Percentiles rank a stretch among this genome's conserved stretches.
These are phyloP conservation scores for Lojkania enalia DNA, from an alignment of 2,329 filamentous ascomycete genomes.

Conservation along the genomic window DNA sequence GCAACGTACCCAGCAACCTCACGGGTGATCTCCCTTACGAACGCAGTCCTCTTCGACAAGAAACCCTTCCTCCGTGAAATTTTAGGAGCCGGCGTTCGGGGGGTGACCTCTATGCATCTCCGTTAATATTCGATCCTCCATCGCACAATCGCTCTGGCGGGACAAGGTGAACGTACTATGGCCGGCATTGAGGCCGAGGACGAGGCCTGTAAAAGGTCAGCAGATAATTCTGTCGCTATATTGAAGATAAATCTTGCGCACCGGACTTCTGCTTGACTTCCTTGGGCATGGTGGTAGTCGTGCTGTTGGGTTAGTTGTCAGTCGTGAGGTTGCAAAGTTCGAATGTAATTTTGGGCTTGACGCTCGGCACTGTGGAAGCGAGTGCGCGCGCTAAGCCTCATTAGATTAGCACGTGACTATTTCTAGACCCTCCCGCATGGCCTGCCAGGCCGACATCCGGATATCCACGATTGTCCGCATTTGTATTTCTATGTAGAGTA, in stretches of 20 bases:
- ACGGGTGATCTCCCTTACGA: conserved; percentile 96
- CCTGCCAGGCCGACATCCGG: too few relatives aligned
- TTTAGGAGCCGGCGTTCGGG: conserved; percentile 53
- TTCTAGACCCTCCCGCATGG: too few relatives aligned
- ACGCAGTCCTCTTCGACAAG: conserved; percentile 93
- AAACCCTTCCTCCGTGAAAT: conserved; percentile 83
- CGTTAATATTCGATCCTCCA: conserved; percentile 27
- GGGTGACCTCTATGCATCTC: conserved; percentile 52
- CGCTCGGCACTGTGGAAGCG: too few relatives aligned
- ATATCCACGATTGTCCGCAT: too few relatives aligned
- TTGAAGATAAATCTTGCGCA: conserved; percentile 4
- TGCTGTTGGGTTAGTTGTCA: conserved; percentile 41
- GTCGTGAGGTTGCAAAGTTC: too few relatives aligned
- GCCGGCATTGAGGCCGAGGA: conserved; percentile 66
- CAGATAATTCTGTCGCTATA: conserved; percentile 7
- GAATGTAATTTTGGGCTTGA: too few relatives aligned
- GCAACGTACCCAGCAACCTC: conserved; percentile 87
- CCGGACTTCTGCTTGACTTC: conserved; percentile 59
- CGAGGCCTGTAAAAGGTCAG: conserved; percentile 45
- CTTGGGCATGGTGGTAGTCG: conserved; percentile 54
- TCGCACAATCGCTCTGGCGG: conserved; percentile 7
- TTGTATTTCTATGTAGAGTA: too few relatives aligned
- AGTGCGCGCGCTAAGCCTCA: too few relatives aligned
- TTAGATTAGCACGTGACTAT: too few relatives aligned
- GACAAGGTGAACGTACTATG: conserved; percentile 59